Evolutionary conservation across 73 alveolate genomes (phyloP).

Genomic region (Breviolum minutum): DNA sequence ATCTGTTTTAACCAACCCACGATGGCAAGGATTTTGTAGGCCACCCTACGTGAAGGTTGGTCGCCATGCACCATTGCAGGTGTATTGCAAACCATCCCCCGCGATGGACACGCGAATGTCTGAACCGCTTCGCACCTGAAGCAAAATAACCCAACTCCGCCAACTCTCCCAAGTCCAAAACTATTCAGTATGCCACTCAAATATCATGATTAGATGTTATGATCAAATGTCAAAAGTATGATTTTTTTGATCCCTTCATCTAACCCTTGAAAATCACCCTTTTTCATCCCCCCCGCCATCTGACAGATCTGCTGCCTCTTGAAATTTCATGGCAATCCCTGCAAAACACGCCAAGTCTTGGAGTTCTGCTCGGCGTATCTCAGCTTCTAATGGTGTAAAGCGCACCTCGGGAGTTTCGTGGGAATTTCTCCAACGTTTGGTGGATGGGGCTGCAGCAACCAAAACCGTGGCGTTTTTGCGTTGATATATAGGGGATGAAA

Average conservation of each 20-base stretch:
- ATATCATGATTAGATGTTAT: not conserved
- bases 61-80: constrained; percentile 75
- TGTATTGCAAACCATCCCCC: constrained; percentile 76
- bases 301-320: not conserved
- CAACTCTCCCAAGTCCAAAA: no score
- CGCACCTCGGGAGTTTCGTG: not conserved
- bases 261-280: not conserved
- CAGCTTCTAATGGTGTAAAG: not conserved
- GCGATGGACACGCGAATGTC: constrained; percentile 59
- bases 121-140: constrained; percentile 31
- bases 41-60: constrained; percentile 48
- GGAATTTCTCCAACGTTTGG: not conserved
- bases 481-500: not conserved
- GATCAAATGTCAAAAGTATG: no score
- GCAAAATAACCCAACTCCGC: no score
- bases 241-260: not conserved
- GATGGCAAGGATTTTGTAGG: not conserved
- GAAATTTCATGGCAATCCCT: constrained; percentile 73
- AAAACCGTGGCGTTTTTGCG: not conserved
- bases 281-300: not conserved
- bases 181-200: not conserved
- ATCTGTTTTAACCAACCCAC: not conserved
- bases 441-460: not conserved
- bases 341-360: constrained; percentile 76
- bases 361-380: constrained; percentile 7